These are phyloP conservation scores for Thelephora ganbajun DNA, from an alignment of 768 basidiomycete species.

Conservation along the genomic window DNA sequence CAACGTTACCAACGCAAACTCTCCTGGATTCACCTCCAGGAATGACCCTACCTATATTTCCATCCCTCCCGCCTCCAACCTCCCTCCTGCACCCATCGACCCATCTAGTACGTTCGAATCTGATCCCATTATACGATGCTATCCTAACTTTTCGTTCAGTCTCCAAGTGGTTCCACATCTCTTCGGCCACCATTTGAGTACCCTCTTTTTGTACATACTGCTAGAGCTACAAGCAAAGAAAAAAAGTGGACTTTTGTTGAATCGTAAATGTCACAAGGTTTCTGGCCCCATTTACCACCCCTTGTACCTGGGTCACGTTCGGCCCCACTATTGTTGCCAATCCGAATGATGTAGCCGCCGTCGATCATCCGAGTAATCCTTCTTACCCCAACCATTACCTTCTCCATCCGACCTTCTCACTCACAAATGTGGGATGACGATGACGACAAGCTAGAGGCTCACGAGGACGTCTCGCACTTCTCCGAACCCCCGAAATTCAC, in stretches of 20 bases:
- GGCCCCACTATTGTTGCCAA: not conserved
- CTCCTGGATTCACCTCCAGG: constrained; percentile 51
- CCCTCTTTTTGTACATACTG: not conserved
- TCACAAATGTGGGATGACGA: no score
- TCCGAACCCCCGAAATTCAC: constrained; percentile 1
- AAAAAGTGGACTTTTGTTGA: not conserved
- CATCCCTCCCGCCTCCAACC: constrained; percentile 68
- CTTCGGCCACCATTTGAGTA: constrained; percentile 63
- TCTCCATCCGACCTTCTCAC: no score
- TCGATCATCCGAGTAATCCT: no score
- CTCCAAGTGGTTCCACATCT: constrained; percentile 92
- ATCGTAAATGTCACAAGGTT: no score
- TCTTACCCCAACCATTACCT: no score
- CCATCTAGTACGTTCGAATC: constrained; percentile 56
- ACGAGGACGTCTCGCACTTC: no score
- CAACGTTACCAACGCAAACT: constrained; percentile 66
- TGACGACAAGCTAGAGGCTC: no score
- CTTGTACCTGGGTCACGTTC: no score
- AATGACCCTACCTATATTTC: constrained; percentile 48
- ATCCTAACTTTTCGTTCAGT: constrained; percentile 26
- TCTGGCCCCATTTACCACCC: no score
- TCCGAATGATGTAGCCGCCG: no score
- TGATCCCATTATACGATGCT: constrained; percentile 3
- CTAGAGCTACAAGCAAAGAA: not conserved
- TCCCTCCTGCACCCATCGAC: constrained; percentile 80